Conservation (phyloP, 2,329 filamentous ascomycete species). For the Colletotrichum brevisporum region DNA sequence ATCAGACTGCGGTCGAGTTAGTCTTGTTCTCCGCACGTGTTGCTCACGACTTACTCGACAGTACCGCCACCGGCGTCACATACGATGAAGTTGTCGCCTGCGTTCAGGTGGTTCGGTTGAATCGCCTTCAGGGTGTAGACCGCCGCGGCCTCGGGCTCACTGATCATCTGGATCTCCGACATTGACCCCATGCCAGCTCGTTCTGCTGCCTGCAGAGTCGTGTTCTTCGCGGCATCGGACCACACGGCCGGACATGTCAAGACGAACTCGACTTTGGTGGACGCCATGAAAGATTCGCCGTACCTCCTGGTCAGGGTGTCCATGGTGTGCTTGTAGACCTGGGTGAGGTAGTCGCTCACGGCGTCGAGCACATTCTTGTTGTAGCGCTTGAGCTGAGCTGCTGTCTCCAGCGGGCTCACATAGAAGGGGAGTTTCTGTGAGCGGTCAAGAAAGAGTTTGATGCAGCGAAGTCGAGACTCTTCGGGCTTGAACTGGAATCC, state of each 20-base stretch:
- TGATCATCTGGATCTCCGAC: constrained; percentile 82
- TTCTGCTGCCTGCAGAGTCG: constrained; percentile 83
- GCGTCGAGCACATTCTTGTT: constrained; percentile 85
- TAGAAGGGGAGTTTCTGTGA: constrained; percentile 87
- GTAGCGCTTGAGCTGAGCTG: constrained; percentile 80
- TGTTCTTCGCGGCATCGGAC: constrained; percentile 89
- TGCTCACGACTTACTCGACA: constrained; percentile 69
- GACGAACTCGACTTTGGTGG: constrained; percentile 83
- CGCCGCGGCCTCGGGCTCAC: constrained; percentile 84
- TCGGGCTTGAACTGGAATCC: constrained; percentile 87
- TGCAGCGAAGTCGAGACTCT: constrained; percentile 81
- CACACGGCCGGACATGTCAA: constrained; percentile 87
- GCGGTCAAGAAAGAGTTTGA: constrained; percentile 87
- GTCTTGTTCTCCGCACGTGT: constrained; percentile 15
- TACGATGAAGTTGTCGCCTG: constrained; percentile 76
- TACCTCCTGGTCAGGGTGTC: constrained; percentile 81
- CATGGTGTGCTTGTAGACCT: constrained; percentile 84
- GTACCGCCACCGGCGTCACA: constrained; percentile 75
- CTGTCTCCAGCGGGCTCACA: constrained; percentile 82
- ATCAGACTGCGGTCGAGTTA: constrained; percentile 68
- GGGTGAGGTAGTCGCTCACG: constrained; percentile 83
- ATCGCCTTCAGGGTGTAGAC: constrained; percentile 86
- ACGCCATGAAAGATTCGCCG: constrained; percentile 83
- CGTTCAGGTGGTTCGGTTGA: constrained; percentile 79
- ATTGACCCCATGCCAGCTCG: constrained; percentile 82